phyloP scores from a whole-genome alignment of 2,329 filamentous ascomycete species.

The Fusarium clavum region DNA sequence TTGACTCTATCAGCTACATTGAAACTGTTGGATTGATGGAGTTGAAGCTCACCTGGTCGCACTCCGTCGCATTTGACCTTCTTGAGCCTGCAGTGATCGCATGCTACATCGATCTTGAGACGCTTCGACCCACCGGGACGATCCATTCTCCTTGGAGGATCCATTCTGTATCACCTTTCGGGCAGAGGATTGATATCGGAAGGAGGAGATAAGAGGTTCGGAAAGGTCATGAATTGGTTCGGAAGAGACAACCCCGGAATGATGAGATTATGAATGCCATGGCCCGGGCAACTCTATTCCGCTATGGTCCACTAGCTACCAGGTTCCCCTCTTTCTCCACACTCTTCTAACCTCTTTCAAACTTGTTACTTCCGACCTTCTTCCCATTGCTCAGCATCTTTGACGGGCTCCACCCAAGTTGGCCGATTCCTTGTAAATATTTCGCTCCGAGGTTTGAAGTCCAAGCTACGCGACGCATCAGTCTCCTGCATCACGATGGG shows the following conservation, averaged over 20 bases:
- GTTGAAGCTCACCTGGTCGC: slow-evolving; percentile 49
- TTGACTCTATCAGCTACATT: slow-evolving; percentile 2
- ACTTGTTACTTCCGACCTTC: slow-evolving; percentile 42
- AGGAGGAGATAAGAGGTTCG: slow-evolving; percentile 1
- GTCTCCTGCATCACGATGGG: not conserved
- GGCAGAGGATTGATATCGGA: not conserved
- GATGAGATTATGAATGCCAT: not conserved
- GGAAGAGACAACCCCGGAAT: slow-evolving; percentile 5
- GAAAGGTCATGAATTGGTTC: slow-evolving; percentile 21
- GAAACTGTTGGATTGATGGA: too few relatives aligned
- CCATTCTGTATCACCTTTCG: slow-evolving; percentile 12
- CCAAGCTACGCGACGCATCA: slow-evolving; percentile 16
- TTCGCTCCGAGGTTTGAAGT: slow-evolving; percentile 42
- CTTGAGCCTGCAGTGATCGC: slow-evolving; percentile 55
- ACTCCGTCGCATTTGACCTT: slow-evolving; percentile 58
- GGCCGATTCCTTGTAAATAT: slow-evolving; percentile 48
- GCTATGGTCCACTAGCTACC: slow-evolving; percentile 10
- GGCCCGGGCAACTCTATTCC: not conserved
- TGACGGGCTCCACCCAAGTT: slow-evolving; percentile 38
- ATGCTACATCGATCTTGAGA: slow-evolving; percentile 59
- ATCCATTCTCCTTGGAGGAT: slow-evolving; percentile 15
- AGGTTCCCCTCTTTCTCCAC: slow-evolving; percentile 20
- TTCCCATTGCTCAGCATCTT: slow-evolving; percentile 44
- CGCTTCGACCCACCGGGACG: slow-evolving; percentile 48
- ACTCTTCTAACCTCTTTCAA: not conserved